Conservation (phyloP, 1,139 yeast genomes). For the Arxiozyma bovina region DNA sequence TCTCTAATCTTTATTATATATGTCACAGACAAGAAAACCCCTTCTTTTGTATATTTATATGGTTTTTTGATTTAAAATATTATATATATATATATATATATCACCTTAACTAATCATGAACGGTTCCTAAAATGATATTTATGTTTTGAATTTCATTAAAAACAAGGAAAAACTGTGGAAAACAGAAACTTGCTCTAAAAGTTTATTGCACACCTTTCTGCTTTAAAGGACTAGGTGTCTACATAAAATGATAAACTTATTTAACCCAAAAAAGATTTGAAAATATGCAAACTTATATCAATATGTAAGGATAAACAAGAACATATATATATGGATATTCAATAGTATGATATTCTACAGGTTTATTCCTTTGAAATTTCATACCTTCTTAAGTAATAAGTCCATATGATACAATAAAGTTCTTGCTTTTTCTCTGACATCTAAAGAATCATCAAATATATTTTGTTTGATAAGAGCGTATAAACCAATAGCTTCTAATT, state of each 20-base stretch:
- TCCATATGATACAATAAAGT: slow-evolving; percentile 29
- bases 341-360: neutral
- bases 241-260: too few relatives aligned
- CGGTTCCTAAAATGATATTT: slow-evolving; percentile 4
- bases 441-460: slow-evolving; percentile 23
- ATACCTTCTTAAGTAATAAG: slow-evolving; percentile 11
- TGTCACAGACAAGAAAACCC: neutral
- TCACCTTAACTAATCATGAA: slow-evolving; percentile 11
- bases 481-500: slow-evolving; percentile 23
- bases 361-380: neutral
- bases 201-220: neutral
- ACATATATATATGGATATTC: neutral
- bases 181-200: too few relatives aligned
- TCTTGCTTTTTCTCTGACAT: slow-evolving; percentile 29
- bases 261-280: too few relatives aligned
- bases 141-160: neutral
- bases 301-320: neutral
- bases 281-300: too few relatives aligned
- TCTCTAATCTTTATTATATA: slow-evolving; percentile 2
- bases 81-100: slow-evolving; percentile 1
- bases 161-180: too few relatives aligned
- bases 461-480: slow-evolving; percentile 25
- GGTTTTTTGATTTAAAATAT: slow-evolving; percentile 7
- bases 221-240: too few relatives aligned
- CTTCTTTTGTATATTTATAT: slow-evolving; percentile 12